Conservation (phyloP, 306 rosid species). For the Fragaria nilgerrensis region DNA sequence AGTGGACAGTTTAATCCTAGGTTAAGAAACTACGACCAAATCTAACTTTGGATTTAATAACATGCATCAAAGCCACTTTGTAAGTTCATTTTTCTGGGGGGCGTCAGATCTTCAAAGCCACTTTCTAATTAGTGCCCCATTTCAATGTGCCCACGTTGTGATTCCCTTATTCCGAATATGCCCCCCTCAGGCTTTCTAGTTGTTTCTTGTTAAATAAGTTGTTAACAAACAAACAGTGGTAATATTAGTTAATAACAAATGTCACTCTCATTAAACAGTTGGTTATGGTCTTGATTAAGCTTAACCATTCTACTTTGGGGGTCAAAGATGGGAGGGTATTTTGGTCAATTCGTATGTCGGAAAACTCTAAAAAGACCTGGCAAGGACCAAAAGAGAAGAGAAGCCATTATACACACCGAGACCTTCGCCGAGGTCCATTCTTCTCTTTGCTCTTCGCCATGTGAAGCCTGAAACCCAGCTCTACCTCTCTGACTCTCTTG, state of each 20-base stretch:
- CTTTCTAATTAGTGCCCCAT: slow-evolving; percentile 23
- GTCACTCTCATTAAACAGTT: background rate
- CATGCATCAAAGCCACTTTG: background rate
- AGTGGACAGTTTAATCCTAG: background rate
- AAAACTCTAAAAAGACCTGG: slow-evolving; percentile 4
- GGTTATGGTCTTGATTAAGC: slow-evolving; percentile 26
- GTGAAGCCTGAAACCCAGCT: slow-evolving; percentile 32
- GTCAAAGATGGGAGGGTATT: background rate
- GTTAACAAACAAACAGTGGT: background rate
- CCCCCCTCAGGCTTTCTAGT: slow-evolving; percentile 5
- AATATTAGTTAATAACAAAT: background rate
- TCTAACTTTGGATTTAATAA: background rate
- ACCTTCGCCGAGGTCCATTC: slow-evolving; percentile 30
- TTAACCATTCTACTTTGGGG: background rate
- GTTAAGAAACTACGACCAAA: background rate
- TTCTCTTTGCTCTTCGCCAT: slow-evolving; percentile 24
- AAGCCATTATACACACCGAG: slow-evolving; percentile 24
- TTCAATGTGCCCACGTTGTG: slow-evolving; percentile 10
- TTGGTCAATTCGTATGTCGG: slow-evolving; percentile 8
- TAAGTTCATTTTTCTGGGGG: background rate
- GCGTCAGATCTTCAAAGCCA: slow-evolving; percentile 13
- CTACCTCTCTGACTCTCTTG: slow-evolving; percentile 4
- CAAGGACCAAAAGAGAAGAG: slow-evolving; percentile 16
- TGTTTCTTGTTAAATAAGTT: background rate
- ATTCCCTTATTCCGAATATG: slow-evolving; percentile 16